Evolutionary conservation across 345 rosid genomes (phyloP).

Genomic region (Raphanus sativus): DNA sequence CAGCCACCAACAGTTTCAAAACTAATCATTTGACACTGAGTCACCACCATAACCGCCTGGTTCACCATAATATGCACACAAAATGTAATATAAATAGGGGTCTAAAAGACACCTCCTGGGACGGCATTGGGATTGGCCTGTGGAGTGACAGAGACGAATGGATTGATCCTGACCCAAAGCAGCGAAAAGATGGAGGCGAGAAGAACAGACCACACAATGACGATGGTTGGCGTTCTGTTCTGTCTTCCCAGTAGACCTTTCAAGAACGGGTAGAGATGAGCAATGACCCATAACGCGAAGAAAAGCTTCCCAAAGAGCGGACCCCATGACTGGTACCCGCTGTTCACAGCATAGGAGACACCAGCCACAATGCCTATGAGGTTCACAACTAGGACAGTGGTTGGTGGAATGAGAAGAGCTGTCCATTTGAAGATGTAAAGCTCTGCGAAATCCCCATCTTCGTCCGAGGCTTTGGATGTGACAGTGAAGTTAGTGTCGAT

Average conservation of each 20-base stretch:
- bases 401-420: constrained; percentile 95
- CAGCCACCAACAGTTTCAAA: constrained; percentile 21
- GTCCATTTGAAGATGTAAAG: constrained; percentile 99
- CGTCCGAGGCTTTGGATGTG: constrained; percentile 92
- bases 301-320: constrained; percentile 95
- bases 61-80: constrained; percentile 32
- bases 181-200: constrained; percentile 97
- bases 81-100: constrained; percentile 21
- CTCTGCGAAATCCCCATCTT: constrained; percentile 94
- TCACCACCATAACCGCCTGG: constrained; percentile 2
- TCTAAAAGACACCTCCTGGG: constrained; percentile 64
- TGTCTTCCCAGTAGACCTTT: constrained; percentile 96
- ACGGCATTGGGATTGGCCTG: constrained; percentile 49
- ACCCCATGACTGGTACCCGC: constrained; percentile 99
- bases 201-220: constrained; percentile 96
- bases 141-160: constrained; percentile 59
- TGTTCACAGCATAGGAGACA: constrained; percentile 90
- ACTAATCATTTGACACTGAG: constrained; percentile 16
- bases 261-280: constrained; percentile 96
- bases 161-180: constrained; percentile 98
- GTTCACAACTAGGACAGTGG: constrained; percentile 86
- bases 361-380: constrained; percentile 97
- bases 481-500: constrained; percentile 98
- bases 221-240: constrained; percentile 95
- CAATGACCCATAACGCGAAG: constrained; percentile 96